A percentile compares a stretch with the other conserved stretches of the same genome.
phyloP scores from a whole-genome alignment of 75 land plant species.

The Pinus tabuliformis region DNA sequence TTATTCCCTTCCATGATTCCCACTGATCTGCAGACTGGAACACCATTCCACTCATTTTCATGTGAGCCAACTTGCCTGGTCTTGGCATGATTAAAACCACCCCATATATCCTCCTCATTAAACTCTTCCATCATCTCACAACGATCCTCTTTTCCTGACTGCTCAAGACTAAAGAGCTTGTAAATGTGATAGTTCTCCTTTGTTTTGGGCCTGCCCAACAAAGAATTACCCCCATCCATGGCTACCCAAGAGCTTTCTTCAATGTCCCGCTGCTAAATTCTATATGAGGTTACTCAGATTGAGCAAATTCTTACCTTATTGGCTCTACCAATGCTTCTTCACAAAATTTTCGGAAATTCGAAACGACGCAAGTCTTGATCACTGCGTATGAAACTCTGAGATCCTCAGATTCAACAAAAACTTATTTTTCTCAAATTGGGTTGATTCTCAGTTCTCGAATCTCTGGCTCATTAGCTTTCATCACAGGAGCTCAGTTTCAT shows the following conservation, averaged over 20 bases:
- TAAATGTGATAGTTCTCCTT: background rate
- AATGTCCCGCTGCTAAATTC: background rate
- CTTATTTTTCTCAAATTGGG: too few species aligned
- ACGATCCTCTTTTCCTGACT: background rate
- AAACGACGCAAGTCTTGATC: background rate
- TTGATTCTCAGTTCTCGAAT: too few species aligned
- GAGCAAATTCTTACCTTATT: too few species aligned
- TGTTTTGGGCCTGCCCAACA: background rate
- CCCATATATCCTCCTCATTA: conserved; percentile 10
- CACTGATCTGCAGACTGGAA: background rate
- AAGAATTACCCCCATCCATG: background rate
- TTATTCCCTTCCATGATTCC: background rate
- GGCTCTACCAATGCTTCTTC: background rate
- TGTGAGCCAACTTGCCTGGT: background rate
- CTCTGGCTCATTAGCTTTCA: too few species aligned
- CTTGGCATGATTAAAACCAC: background rate
- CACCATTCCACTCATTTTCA: background rate
- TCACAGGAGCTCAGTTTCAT: too few species aligned
- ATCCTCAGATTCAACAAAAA: background rate
- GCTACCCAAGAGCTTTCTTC: background rate
- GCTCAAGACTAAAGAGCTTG: background rate
- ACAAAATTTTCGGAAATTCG: background rate
- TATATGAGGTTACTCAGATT: too few species aligned
- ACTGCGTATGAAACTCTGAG: background rate
- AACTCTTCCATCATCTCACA: background rate